Base-by-base conservation (phyloP, 2,329 filamentous ascomycete species). In the Pseudohalonectria lignicola region DNA sequence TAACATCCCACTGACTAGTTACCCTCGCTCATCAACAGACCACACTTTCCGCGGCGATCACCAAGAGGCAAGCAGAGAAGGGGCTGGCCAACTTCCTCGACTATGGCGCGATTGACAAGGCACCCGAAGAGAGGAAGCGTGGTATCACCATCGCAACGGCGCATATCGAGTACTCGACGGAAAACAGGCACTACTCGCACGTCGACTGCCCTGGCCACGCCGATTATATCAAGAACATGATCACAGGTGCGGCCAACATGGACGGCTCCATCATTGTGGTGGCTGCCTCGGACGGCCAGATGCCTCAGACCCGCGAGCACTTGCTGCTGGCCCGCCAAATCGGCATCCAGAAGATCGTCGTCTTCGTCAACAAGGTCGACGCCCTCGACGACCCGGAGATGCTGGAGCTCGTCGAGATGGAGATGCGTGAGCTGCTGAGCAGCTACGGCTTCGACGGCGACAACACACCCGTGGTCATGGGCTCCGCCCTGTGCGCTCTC, bases 201-300 rank as follows among this genome's bases (percentile, higher is more conserved):
- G 92, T 98, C 71, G 92, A 98, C 77, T 98, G 92, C 68, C 92
- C 92, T 42, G 92, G 92, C 67, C 92, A 98, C 82, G 92, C 92
- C 67, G 92, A 98, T 86, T 98, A 98, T 76, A 96, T 98, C 74
- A 98, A 98, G 79, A 98, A 98, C 82, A 98, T 98, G 92, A 98
- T 98, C 64, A 98, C 92, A 50, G 92, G 92, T 79, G 88, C 92
- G 46, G 90, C 93, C 55, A 94, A 87, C 74, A 98, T 98, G 92
- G 92, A 98, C 55, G 92, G 92, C 55, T 90, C 92, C 55, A 90
- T 98, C 60, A 95, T 98, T 55, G 92, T 98, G 50, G 93, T 98
- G 53, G 93, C 93, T 52, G 92, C 92, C 51, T 94, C 87, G 28
- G 92, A 98, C 61, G 92, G 92, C 60, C 93, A 98, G 71, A 98